These are phyloP conservation scores for Scheffersomyces stambukii DNA, from an alignment of 1,139 yeast genomes.

Conservation along the genomic window DNA sequence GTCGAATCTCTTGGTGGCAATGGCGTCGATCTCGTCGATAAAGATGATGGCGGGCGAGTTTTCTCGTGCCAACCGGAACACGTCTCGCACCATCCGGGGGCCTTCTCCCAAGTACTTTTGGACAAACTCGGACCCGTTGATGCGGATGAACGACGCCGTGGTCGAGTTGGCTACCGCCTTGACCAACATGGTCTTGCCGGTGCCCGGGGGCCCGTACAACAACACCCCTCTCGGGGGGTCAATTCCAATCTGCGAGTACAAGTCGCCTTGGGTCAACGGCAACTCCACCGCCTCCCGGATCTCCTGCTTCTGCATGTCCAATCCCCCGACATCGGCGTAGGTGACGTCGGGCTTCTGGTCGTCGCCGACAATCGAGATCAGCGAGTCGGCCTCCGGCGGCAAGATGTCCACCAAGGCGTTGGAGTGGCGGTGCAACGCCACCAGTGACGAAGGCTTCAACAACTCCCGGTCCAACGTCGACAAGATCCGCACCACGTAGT, in stretches of 20 bases:
- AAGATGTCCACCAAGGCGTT: slow-evolving; percentile 94
- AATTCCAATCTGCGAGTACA: slow-evolving; percentile 96
- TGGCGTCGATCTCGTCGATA: slow-evolving; percentile 98
- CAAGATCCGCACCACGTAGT: slow-evolving; percentile 90
- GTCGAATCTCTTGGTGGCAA: slow-evolving; percentile 98
- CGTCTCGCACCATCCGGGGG: slow-evolving; percentile 99
- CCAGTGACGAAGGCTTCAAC: slow-evolving; percentile 91
- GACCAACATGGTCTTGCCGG: slow-evolving; percentile 98
- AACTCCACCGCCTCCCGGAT: slow-evolving; percentile 97
- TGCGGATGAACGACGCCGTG: slow-evolving; percentile 93
- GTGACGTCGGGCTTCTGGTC: slow-evolving; percentile 90
- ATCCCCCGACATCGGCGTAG: slow-evolving; percentile 94
- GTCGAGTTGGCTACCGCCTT: slow-evolving; percentile 98
- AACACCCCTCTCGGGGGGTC: slow-evolving; percentile 98
- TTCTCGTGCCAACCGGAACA: slow-evolving; percentile 93
- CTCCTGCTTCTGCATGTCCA: slow-evolving; percentile 99
- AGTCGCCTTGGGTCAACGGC: slow-evolving; percentile 93
- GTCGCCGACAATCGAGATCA: slow-evolving; percentile 91
- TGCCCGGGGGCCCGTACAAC: slow-evolving; percentile 98
- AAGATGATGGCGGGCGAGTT: slow-evolving; percentile 95
- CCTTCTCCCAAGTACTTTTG: slow-evolving; percentile 99
- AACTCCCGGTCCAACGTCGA: slow-evolving; percentile 94
- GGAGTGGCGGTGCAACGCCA: slow-evolving; percentile 96
- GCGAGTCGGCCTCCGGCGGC: slow-evolving; percentile 98
- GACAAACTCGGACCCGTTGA: slow-evolving; percentile 96